Base-by-base conservation (phyloP, 106 monocot species). In the Acanthochlamys bracteata region DNA sequence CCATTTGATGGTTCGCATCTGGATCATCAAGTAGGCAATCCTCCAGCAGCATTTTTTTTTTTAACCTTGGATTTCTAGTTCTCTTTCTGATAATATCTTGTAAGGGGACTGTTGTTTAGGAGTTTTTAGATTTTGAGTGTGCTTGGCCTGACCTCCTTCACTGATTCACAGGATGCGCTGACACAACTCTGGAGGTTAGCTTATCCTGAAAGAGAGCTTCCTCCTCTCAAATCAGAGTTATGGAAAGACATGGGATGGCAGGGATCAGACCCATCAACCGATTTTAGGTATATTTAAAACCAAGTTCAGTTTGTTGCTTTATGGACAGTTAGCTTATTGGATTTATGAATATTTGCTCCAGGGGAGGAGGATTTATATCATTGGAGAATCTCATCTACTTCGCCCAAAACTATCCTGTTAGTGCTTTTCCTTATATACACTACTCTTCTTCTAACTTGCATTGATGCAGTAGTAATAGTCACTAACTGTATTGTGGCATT, bases 161-260 rank as follows among this genome's bases (percentile, higher is more conserved):
- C n/a, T n/a, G n/a, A n/a, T 26, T 58, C 55, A 39, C 74, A 93
- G 93, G 74, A 89, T 76, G 78, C 89, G 9, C 55, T 93, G 63
- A 93, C 67, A 61, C 74, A 89, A 69, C 79, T 93, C 11, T 93
- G 93, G 93, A 83, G 70, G 71, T 69, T 89, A 65, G 79, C 93
- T 51, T 93, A 83, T 72, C 93, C 93, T 26, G 33, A 76, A 23
- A 74, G 78, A 71, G 78, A 85, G 62, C 55, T 83, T 40, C 93
- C 93, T 70, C 74, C 93, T 15, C 79, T 93, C 7, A 89, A 81
- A 81, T 93, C 89, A 25, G 89, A 89, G 24, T 55, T 80, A 52
- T 93, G 93, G 93, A 93, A 93, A 63, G 83, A 93, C 42, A 93
- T 93, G 93, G 93, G 93, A 74, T 93, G 93, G 93, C 93, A 93